Conservation (phyloP, 805 yeast species). For the Wickerhamomyces bovis region DNA sequence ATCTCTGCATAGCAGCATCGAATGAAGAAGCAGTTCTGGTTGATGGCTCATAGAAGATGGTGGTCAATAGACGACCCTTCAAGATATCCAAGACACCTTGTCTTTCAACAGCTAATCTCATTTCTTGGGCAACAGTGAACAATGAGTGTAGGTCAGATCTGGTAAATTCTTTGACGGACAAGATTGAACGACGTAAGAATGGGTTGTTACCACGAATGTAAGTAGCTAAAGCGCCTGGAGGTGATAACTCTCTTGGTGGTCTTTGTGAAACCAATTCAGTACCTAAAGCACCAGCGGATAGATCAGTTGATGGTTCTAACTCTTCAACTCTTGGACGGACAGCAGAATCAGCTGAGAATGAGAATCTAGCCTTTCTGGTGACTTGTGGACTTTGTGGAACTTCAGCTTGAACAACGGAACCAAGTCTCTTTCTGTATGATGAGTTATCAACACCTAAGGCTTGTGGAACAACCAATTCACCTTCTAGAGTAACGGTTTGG, state of each 20-base stretch:
- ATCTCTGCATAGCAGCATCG: slow-evolving; percentile 99
- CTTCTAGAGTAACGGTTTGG: slow-evolving; percentile 81
- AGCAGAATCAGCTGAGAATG: slow-evolving; percentile 40
- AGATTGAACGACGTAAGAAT: slow-evolving; percentile 80
- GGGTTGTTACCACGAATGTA: slow-evolving; percentile 81
- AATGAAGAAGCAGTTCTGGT: slow-evolving; percentile 96
- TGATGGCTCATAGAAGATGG: slow-evolving; percentile 97
- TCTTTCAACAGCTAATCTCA: slow-evolving; percentile 95
- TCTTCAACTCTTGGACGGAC: slow-evolving; percentile 32
- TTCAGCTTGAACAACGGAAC: slow-evolving; percentile 23
- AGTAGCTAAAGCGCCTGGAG: slow-evolving; percentile 73
- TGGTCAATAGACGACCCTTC: slow-evolving; percentile 85
- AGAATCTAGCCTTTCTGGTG: slow-evolving; percentile 40
- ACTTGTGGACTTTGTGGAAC: slow-evolving; percentile 33
- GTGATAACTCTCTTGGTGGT: slow-evolving; percentile 66
- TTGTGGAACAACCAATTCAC: slow-evolving; percentile 53
- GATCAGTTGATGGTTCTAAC: slow-evolving; percentile 25
- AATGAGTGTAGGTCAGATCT: slow-evolving; percentile 88
- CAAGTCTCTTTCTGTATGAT: slow-evolving; percentile 23
- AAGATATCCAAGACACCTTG: slow-evolving; percentile 88
- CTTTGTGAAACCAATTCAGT: slow-evolving; percentile 67
- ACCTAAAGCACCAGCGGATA: slow-evolving; percentile 43
- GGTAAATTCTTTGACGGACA: slow-evolving; percentile 81
- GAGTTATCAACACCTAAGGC: slow-evolving; percentile 49
- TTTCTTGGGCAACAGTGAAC: slow-evolving; percentile 96